A percentile compares a stretch with the other conserved stretches of the same genome.
Conservation (phyloP, 495 filamentous ascomycete species). For the Penicillium argentinense region DNA sequence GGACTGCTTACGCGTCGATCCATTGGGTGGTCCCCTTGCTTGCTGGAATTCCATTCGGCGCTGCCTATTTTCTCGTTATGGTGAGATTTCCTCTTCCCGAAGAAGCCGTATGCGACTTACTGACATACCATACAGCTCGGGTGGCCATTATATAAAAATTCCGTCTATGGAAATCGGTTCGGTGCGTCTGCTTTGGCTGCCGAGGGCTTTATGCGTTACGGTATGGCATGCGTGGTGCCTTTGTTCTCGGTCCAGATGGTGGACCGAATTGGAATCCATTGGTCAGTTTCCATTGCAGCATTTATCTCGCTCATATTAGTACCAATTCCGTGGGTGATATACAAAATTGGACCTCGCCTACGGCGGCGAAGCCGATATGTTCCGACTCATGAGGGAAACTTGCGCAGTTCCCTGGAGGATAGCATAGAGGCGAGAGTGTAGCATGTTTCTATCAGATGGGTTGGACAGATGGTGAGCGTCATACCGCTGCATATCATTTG, state of each 20-base stretch:
- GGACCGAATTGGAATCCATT: constrained; percentile 6
- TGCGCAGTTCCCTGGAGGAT: too few species aligned
- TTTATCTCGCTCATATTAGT: background rate
- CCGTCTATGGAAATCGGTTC: constrained; percentile 7
- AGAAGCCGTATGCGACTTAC: too few species aligned
- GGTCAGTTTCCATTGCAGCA: constrained; percentile 6
- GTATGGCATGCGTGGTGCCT: constrained; percentile 7
- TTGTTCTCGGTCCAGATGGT: constrained; percentile 8
- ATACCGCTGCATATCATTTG: too few species aligned
- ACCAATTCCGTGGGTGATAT: constrained; percentile 7
- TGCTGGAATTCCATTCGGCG: constrained; percentile 1
- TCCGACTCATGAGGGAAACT: too few species aligned
- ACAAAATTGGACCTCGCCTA: constrained; percentile 1
- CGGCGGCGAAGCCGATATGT: constrained; percentile 7
- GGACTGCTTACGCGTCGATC: constrained; percentile 7
- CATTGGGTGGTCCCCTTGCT: constrained; percentile 9
- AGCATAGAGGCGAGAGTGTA: too few species aligned
- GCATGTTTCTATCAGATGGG: too few species aligned
- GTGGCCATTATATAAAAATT: constrained; percentile 13
- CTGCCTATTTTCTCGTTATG: too few species aligned
- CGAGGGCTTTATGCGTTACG: constrained; percentile 11
- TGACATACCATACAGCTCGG: constrained; percentile 2
- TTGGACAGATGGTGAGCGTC: too few species aligned
- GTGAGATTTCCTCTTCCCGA: background rate
- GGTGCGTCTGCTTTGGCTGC: constrained; percentile 9